These are phyloP conservation scores for Yarrowia osloensis DNA, from an alignment of 805 yeast genomes.

Conservation along the genomic window DNA sequence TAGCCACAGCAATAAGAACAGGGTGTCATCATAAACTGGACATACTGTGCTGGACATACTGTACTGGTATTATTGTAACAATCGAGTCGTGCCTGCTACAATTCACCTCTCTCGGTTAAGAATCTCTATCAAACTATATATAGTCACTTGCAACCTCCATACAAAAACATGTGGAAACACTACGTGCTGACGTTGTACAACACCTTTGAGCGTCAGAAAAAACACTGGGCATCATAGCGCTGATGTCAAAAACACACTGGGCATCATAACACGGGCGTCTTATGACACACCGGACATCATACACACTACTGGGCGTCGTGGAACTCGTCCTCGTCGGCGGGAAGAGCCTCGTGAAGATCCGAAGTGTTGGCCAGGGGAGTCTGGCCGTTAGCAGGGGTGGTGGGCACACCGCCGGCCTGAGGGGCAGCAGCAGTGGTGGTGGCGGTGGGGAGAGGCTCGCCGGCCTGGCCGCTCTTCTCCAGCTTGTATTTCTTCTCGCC, in stretches of 20 bases:
- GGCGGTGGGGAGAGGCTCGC: neutral
- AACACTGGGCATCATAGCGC: no score
- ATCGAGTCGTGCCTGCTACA: no score
- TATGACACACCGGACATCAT: no score
- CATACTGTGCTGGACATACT: no score
- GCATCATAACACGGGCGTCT: no score
- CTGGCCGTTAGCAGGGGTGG: slow-evolving; percentile 23
- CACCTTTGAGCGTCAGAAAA: no score
- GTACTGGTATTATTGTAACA: no score
- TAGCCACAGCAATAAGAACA: no score
- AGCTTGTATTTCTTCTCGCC: slow-evolving; percentile 56
- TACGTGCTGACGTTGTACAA: no score
- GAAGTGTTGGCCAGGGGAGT: slow-evolving; percentile 32
- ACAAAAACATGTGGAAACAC: neutral
- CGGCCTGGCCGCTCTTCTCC: slow-evolving; percentile 18
- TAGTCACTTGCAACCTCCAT: slow-evolving; percentile 20
- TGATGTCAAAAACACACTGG: no score
- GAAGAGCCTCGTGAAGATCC: slow-evolving; percentile 33
- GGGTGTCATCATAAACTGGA: no score
- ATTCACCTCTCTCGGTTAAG: neutral
- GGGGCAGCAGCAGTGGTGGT: slow-evolving; percentile 7
- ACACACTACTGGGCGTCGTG: slow-evolving; percentile 36
- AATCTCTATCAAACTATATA: slow-evolving; percentile 9
- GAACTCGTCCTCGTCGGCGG: slow-evolving; percentile 36
- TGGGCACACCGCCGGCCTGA: slow-evolving; percentile 2